These are phyloP conservation scores for Tetracladium marchalianum DNA, from an alignment of 495 filamentous ascomycete genomes.

Conservation along the genomic window DNA sequence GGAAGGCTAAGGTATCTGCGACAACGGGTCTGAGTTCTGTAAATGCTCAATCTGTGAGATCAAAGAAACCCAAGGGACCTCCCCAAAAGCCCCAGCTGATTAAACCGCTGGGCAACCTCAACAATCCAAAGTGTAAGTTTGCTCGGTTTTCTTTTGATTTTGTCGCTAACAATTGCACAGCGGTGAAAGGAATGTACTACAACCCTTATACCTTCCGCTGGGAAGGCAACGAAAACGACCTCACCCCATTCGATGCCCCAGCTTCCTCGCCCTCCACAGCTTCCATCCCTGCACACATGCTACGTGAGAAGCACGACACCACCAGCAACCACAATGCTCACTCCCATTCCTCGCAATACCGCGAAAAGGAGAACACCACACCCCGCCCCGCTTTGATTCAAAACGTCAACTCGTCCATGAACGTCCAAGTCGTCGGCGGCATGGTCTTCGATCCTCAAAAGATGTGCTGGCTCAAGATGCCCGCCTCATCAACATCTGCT, in stretches of 20 bases:
- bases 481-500: constrained; percentile 11
- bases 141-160: constrained; percentile 15
- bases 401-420: constrained; percentile 63
- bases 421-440: constrained; percentile 81
- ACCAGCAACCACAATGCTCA: not conserved
- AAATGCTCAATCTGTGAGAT: constrained; percentile 29
- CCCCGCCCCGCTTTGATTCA: constrained; percentile 88
- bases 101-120: constrained; percentile 54
- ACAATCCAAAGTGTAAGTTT: constrained; percentile 57
- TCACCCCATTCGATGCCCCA: constrained; percentile 60
- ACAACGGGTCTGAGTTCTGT: constrained; percentile 31
- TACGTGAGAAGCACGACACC: constrained; percentile 22
- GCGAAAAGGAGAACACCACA: constrained; percentile 45
- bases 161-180: constrained; percentile 29
- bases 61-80: constrained; percentile 48
- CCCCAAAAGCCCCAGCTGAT: constrained; percentile 62
- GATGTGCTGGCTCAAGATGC: constrained; percentile 87
- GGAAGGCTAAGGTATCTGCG: constrained; percentile 63
- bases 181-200: constrained; percentile 89
- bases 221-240: constrained; percentile 90
- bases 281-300: constrained; percentile 34
- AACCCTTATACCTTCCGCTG: constrained; percentile 76
- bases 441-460: constrained; percentile 97
- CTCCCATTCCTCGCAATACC: constrained; percentile 10
- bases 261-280: constrained; percentile 33